Evolutionary conservation across 306 rosid genomes (phyloP).

Genomic region (Acacia acuminata): DNA sequence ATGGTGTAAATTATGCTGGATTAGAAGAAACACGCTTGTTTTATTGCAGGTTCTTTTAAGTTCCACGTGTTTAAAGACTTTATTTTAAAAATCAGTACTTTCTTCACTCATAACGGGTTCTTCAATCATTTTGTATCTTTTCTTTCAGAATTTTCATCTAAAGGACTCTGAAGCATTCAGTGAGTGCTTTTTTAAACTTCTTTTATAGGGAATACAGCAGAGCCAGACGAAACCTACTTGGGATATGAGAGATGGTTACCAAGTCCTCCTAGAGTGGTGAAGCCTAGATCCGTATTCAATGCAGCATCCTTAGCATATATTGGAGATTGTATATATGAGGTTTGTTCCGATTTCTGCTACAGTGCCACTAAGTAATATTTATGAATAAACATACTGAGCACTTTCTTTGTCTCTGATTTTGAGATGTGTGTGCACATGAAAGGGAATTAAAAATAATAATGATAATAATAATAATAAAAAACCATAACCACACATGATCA

Average conservation of each 20-base stretch:
- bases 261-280: constrained; percentile 74
- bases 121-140: background rate
- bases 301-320: constrained; percentile 59
- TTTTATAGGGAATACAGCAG: constrained; percentile 29
- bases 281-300: constrained; percentile 77
- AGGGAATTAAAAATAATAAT: background rate
- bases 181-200: background rate
- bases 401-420: background rate
- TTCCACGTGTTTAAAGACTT: background rate
- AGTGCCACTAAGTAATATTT: background rate
- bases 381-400: background rate
- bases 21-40: background rate
- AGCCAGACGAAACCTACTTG: constrained; percentile 50
- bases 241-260: constrained; percentile 87
- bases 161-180: background rate
- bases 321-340: constrained; percentile 75
- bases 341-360: constrained; percentile 23
- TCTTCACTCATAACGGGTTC: background rate
- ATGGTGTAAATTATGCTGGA: background rate
- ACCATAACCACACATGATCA: background rate
- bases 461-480: no score
- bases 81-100: background rate
- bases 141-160: background rate
- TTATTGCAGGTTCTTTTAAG: background rate
- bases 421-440: background rate